Base-by-base conservation (phyloP, 768 basidiomycete species). In the Coprinopsis sp. region DNA sequence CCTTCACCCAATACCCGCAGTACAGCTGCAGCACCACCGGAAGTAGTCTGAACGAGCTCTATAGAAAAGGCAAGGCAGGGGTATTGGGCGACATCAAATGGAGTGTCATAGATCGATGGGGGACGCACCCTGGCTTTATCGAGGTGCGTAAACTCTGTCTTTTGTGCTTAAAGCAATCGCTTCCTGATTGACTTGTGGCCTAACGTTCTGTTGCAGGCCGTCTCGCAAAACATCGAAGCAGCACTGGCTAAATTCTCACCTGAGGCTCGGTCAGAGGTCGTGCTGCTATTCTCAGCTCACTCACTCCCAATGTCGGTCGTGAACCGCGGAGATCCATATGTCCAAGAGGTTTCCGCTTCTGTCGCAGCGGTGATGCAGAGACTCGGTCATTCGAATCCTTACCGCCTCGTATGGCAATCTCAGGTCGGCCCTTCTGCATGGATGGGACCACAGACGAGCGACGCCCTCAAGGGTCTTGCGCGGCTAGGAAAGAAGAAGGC, bases 71-170 rank as follows among this genome's bases (percentile, higher is more conserved):
- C 42, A 79, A 73, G 57, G 67, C 71, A 29, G 84, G 83, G 23
- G 83, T 78, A 44, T 66, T 73, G 54, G 84, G 76, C 40, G 72
- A 68, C 55, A 76, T 99, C 19, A 79, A 91, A 58, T 99, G 96
- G 96, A 95, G 90, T 61, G 93, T 98, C 5, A 87, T 99, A 59
- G 96, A 99, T 68, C 79, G 96, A 22, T 99, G 96, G 96, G 93
- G 92, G 7, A 91, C 91, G 8, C 90, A 99, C 63, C 76, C 86
- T 4, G 96, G 96, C 3, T 88, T 98, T 58, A 78, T 99, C 50
- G 91, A 98, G 75, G 95, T 49, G 21, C n/a, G 48, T 92, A 59
- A 40, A 78, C 64, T 33, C 40, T 37, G 16, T 44, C 33, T 44
- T 25, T 27, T 21, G 14, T 42, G n/a, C 16, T 27, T 47, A n/a